Evolutionary conservation across 1,284 basidiomycete genomes (phyloP).

Genomic region (Farysia itapuensis): DNA sequence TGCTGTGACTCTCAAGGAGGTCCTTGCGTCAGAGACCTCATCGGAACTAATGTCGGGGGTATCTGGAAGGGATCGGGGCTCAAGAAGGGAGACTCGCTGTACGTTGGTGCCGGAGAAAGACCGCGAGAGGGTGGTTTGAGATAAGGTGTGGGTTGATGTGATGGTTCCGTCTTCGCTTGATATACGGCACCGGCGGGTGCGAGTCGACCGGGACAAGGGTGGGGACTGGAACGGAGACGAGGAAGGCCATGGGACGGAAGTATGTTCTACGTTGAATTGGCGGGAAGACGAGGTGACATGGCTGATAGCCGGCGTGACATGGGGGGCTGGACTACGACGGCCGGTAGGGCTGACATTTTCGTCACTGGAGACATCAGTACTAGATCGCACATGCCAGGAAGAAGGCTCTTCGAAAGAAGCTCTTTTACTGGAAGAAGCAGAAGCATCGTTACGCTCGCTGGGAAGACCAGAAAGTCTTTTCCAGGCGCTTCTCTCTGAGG

Average conservation of each 20-base stretch:
- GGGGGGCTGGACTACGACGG: slow-evolving; percentile 10
- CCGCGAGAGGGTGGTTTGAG: background rate
- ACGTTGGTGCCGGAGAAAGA: background rate
- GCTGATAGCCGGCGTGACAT: no score
- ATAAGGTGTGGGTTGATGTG: slow-evolving; percentile 5
- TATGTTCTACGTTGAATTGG: background rate
- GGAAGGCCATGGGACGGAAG: background rate
- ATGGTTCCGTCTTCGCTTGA: slow-evolving; percentile 40
- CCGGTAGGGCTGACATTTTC: slow-evolving; percentile 10
- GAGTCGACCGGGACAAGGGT: slow-evolving; percentile 13
- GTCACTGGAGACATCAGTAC: slow-evolving; percentile 33
- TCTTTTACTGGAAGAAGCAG: slow-evolving; percentile 14
- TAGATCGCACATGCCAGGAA: slow-evolving; percentile 19
- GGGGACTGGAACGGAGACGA: background rate
- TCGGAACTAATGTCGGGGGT: slow-evolving; percentile 41
- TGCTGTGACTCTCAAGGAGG: slow-evolving; percentile 17
- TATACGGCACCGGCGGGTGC: slow-evolving; percentile 25
- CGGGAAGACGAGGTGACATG: no score
- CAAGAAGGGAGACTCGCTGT: background rate
- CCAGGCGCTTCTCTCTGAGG: slow-evolving; percentile 28
- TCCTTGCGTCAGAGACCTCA: slow-evolving; percentile 19
- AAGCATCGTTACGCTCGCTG: slow-evolving; percentile 14
- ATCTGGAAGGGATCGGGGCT: slow-evolving; percentile 14
- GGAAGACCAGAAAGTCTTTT: slow-evolving; percentile 27
- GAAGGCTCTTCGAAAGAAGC: slow-evolving; percentile 16